A percentile compares a stretch with the other conserved stretches of the same genome.
Evolutionary conservation across 768 basidiomycete species (phyloP).

Genomic region (Rhizopogon vulgaris): DNA sequence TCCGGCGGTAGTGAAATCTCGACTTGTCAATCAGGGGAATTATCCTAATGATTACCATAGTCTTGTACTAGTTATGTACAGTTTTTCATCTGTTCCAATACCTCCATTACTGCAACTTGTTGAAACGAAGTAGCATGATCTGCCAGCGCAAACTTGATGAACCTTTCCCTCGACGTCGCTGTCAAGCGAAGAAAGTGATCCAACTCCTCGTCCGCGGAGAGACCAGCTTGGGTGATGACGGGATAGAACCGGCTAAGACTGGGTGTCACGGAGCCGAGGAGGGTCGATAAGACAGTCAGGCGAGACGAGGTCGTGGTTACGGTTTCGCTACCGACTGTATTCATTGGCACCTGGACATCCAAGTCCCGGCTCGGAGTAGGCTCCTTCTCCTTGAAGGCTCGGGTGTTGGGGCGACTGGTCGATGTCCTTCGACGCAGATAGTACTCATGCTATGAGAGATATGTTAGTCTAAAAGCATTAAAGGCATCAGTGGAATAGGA

Average conservation of each 20-base stretch:
- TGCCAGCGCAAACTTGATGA: neutral
- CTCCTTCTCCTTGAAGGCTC: no score
- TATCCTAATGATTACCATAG: neutral
- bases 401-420: no score
- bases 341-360: neutral
- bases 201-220: neutral
- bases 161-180: neutral
- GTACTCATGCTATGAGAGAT: no score
- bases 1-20: slow-evolving; percentile 14
- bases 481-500: neutral
- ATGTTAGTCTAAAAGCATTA: neutral
- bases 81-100: neutral
- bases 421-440: no score
- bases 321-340: neutral
- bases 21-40: neutral
- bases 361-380: neutral
- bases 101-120: neutral
- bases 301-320: no score
- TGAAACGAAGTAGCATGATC: neutral
- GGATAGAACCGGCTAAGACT: neutral
- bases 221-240: neutral
- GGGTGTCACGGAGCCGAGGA: neutral
- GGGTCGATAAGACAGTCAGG: neutral
- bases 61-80: neutral
- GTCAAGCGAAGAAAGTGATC: neutral